Evolutionary conservation across 1,284 basidiomycete species (phyloP).

Genomic region (Fomitopsis palustris): DNA sequence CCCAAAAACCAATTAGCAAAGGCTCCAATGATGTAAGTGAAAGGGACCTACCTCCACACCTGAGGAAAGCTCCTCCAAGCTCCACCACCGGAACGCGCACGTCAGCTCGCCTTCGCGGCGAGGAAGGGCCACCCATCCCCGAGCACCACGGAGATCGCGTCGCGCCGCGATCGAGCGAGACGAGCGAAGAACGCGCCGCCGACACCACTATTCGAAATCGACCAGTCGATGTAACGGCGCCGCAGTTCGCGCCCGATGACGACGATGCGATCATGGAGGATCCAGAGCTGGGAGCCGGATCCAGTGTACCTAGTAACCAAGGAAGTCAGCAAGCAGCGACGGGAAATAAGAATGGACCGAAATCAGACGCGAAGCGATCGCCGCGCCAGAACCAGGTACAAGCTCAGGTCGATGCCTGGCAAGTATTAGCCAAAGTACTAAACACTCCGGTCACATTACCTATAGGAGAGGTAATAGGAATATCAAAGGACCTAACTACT

Average conservation of each 20-base stretch:
- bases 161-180: background rate
- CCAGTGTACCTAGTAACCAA: rapidly evolving
- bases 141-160: background rate
- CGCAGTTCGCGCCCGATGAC: background rate
- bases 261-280: background rate
- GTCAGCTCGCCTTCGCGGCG: background rate
- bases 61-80: background rate
- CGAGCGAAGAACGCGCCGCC: too few species aligned
- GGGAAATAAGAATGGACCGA: too few species aligned
- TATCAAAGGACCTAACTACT: background rate
- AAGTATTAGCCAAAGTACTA: background rate
- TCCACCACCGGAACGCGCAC: background rate
- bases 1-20: too few species aligned
- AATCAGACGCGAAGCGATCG: background rate
- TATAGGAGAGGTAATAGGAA: background rate
- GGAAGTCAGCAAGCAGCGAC: background rate
- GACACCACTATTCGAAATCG: background rate
- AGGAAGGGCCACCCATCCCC: background rate
- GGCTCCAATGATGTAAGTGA: background rate
- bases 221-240: background rate
- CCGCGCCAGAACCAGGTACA: background rate
- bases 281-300: rapidly evolving
- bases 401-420: background rate
- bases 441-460: background rate
- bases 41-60: background rate